These are phyloP conservation scores for Dissophora ornata DNA, from an alignment of 192 early-diverging fungal genomes.

Conservation along the genomic window DNA sequence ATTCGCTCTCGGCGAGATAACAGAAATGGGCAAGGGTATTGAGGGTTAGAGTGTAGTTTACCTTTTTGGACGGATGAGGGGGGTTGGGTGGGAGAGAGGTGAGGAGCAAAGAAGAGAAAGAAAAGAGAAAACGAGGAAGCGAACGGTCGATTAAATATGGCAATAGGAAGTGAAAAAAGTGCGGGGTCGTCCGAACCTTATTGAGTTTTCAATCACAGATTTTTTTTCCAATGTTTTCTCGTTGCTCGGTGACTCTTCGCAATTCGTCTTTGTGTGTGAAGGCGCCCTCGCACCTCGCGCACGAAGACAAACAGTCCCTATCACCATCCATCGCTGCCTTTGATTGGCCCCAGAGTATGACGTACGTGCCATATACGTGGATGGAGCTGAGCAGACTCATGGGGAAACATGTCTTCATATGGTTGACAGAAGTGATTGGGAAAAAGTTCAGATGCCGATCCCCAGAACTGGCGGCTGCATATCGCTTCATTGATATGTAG, in stretches of 20 bases:
- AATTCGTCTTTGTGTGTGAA: neutral
- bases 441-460: constrained; percentile 9
- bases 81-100: neutral
- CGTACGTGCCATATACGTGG: too few relatives aligned
- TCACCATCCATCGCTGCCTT: too few relatives aligned
- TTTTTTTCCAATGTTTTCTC: neutral
- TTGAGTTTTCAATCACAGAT: too few relatives aligned
- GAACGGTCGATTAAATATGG: neutral
- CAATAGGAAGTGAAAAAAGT: constrained; percentile 21
- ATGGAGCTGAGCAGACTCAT: too few relatives aligned
- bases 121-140: constrained; percentile 19
- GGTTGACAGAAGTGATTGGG: too few relatives aligned
- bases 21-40: neutral
- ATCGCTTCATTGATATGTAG: too few relatives aligned
- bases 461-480: too few relatives aligned
- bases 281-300: neutral
- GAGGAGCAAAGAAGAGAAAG: constrained; percentile 15
- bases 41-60: neutral
- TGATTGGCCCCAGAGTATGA: too few relatives aligned
- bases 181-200: constrained; percentile 43
- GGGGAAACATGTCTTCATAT: too few relatives aligned
- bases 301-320: too few relatives aligned
- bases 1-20: too few relatives aligned
- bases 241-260: constrained; percentile 8
- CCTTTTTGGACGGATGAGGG: constrained; percentile 7